Conservation (phyloP, 2,329 filamentous ascomycete genomes). For the Fusarium sp. region DNA sequence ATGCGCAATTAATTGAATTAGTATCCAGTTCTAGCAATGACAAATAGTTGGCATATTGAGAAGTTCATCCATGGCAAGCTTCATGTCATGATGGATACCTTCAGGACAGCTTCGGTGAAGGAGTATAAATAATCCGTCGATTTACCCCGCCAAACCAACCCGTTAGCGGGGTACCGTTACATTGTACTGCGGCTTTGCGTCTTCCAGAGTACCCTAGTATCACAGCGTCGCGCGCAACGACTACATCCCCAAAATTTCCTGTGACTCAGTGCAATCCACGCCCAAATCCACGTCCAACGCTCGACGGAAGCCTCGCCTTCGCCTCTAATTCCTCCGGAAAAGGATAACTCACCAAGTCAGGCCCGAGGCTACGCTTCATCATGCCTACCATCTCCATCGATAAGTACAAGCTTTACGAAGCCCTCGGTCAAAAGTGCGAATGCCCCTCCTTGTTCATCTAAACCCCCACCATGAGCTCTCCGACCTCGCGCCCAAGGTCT, state of each 20-base stretch:
- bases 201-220: conserved; percentile 28
- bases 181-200: not conserved
- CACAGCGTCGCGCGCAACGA: conserved; percentile 24
- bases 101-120: conserved; percentile 20
- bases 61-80: not conserved
- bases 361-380: conserved; percentile 49
- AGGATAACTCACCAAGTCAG: conserved; percentile 24
- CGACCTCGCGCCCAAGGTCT: conserved; percentile 31
- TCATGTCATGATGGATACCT: not conserved
- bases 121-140: conserved; percentile 51
- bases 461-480: conserved; percentile 38
- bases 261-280: conserved; percentile 54
- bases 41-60: not conserved
- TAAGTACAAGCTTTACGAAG: conserved; percentile 95
- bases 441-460: conserved; percentile 39
- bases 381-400: conserved; percentile 99
- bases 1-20: not conserved
- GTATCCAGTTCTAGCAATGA: not conserved
- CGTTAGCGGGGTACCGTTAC: conserved; percentile 37
- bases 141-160: conserved; percentile 44
- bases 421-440: conserved; percentile 83
- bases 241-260: conserved; percentile 54
- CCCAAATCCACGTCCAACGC: conserved; percentile 37
- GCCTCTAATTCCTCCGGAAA: conserved; percentile 37
- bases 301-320: conserved; percentile 36